Evolutionary conservation across 2,329 filamentous ascomycete species (phyloP), one percentile per base, ranked within the genome.

Genomic region (Metarhizium album): DNA sequence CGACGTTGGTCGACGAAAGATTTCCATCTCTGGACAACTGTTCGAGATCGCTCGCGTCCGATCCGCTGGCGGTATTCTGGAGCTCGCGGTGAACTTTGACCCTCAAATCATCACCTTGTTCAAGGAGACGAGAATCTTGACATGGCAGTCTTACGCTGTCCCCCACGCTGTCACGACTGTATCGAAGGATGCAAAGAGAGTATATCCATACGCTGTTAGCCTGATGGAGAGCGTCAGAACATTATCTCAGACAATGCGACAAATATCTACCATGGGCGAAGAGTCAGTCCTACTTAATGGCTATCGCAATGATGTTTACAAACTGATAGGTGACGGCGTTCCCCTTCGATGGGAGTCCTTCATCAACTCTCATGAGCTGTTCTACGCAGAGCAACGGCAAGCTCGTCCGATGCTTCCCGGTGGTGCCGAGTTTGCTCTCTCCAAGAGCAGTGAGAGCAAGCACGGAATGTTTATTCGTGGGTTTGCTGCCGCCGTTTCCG

Each of bases 161-260:
- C 94, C 94, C 8, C 93, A 98, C 67, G 83, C 87, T 14, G 89
- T 98, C 62, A 94, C 86, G 68, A 97, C 89, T 56, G 89, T 95
- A 49, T 95, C 94, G 1, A 98, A 97, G 67, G 93, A 98, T 65
- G 94, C 93, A n/a, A 95, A 96, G 70, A 82, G 93, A 49, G 93
- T 98, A 3, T 99, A 99, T 60, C 93, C 93, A 0, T 98, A 94
- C 62, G 93, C 94, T 23, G 90, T 98, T 57, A 97, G 90, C 63
- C 72, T 99, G 58, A 98, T 98, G 90, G 93, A 99, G 70, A 97
- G 90, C 61, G 89, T 97, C n/a, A 82, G 90, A 52, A 97, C 90
- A 0, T 85, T 95, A 56, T 80, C 89, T 2, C 91, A 97, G 68
- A 96, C 90, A 0, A 84, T 86, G 59, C 83, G 89, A 29, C 82